A percentile compares a stretch with the other conserved stretches of the same genome.
Conservation (phyloP, 164 flowering plant genomes). For the Houttuynia cordata region DNA sequence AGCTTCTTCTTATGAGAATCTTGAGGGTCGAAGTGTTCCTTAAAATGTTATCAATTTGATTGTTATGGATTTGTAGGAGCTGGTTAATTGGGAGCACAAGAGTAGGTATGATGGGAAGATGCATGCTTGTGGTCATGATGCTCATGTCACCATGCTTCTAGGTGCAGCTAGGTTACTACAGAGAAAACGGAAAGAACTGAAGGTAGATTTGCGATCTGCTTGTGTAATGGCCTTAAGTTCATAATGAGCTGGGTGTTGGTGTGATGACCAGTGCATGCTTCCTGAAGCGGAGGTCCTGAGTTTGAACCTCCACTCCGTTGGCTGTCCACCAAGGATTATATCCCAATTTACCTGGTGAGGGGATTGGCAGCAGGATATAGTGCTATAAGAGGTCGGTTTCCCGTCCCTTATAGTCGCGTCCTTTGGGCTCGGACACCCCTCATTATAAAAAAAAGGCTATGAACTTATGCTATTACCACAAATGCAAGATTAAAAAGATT, state of each 20-base stretch:
- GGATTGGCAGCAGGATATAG: no score
- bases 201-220: slow-evolving; percentile 11
- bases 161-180: slow-evolving; percentile 63
- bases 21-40: neutral
- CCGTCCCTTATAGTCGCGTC: no score
- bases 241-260: no score
- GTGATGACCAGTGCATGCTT: no score
- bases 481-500: neutral
- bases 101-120: slow-evolving; percentile 22
- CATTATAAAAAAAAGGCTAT: no score
- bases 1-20: neutral
- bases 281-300: no score
- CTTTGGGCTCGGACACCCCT: no score
- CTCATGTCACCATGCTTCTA: slow-evolving; percentile 26
- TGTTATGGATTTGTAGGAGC: slow-evolving; percentile 27
- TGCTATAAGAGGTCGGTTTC: no score
- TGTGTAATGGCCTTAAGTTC: neutral
- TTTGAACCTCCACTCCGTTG: no score
- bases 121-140: slow-evolving; percentile 35
- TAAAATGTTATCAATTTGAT: neutral
- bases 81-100: slow-evolving; percentile 41
- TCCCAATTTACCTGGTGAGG: no score
- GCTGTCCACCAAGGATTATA: no score
- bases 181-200: slow-evolving; percentile 21
- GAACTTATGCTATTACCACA: neutral